Base-by-base conservation (phyloP, 2,329 filamentous ascomycete species). In the Samsoniella hepiali region DNA sequence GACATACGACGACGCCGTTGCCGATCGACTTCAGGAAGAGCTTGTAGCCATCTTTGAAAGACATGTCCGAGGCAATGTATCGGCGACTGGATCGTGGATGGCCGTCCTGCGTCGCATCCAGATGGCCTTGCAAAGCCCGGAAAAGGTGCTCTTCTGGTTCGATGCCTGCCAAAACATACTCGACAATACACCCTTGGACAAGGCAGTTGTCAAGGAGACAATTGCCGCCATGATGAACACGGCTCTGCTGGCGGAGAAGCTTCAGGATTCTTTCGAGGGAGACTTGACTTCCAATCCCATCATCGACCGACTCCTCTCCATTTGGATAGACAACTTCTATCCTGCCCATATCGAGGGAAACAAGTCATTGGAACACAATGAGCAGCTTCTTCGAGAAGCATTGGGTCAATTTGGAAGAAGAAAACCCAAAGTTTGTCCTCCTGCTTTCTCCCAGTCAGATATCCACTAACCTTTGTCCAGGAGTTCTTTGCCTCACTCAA, bases 21-120 rank as follows among this genome's bases (percentile, higher is more conserved):
- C 86, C n/a, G 88, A 91, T 67, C 86, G 88, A 63, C 80, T 93
- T 58, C 87, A 92, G 66, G 89, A 92, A 47, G 90, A 93, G 69
- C 81, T 95, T 8, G 77, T 88, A 47, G 75, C 80, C 31, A 81
- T 91, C 61, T 92, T 88, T 76, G 81, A 88, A 64, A 87, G 84
- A 70, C 80, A 85, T 67, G 84, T 93, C 64, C 79, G 80, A 31
- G 81, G 82, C 40, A 79, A 80, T 31, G 77, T 84, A 2, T 73
- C 81, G 58, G 84, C 85, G 68, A 83, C 85, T 71, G 85, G 84
- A 9, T 77, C 86, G n/a, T 95, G 93, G 75, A 80, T 93, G 22
- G 82, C 83, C 57, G 82, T 91, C 53, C 76, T 94, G 62, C 83
- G 85, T 54, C 82, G 82, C 47, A 78, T 94, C 42, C 82, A 87